These are phyloP conservation scores for Penicillium sp. DNA, from an alignment of 2,329 filamentous ascomycete species.

Conservation along the genomic window DNA sequence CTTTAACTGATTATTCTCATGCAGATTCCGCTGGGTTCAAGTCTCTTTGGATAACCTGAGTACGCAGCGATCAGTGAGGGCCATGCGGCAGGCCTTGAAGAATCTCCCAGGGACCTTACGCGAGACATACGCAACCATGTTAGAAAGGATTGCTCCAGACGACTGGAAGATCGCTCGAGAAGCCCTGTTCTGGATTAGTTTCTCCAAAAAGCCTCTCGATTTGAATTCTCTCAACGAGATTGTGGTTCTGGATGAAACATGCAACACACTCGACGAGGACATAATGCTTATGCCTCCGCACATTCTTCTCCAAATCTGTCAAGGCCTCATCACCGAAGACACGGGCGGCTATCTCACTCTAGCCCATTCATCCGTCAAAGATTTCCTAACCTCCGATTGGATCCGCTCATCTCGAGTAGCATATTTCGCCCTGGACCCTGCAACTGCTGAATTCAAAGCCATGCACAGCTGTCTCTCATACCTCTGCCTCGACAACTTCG, in stretches of 20 bases:
- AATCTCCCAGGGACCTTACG: slow-evolving; percentile 17
- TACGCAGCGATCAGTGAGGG: slow-evolving; percentile 15
- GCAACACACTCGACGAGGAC: slow-evolving; percentile 14
- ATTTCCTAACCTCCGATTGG: slow-evolving; percentile 22
- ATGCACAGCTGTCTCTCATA: slow-evolving; percentile 19
- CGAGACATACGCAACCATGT: slow-evolving; percentile 18
- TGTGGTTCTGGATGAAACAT: slow-evolving; percentile 14
- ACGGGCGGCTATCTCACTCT: slow-evolving; percentile 12
- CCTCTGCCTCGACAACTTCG: slow-evolving; percentile 19
- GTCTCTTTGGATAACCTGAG: slow-evolving; percentile 21
- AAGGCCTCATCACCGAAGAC: slow-evolving; percentile 19
- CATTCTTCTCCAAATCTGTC: slow-evolving; percentile 19
- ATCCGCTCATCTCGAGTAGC: slow-evolving; percentile 15
- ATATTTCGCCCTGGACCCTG: slow-evolving; percentile 16
- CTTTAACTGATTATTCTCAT: neutral
- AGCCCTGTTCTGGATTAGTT: slow-evolving; percentile 22
- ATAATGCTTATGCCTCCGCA: slow-evolving; percentile 22
- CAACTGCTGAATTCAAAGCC: slow-evolving; percentile 14
- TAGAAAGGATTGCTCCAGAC: slow-evolving; percentile 12
- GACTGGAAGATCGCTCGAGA: slow-evolving; percentile 15
- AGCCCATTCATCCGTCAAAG: slow-evolving; percentile 20
- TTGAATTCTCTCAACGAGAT: slow-evolving; percentile 15
- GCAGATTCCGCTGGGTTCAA: slow-evolving; percentile 23
- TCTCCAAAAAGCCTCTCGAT: slow-evolving; percentile 12
- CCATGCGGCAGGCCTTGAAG: slow-evolving; percentile 16